These are phyloP conservation scores for Glutinoglossum americanum DNA, from an alignment of 495 filamentous ascomycete genomes.

Conservation along the genomic window DNA sequence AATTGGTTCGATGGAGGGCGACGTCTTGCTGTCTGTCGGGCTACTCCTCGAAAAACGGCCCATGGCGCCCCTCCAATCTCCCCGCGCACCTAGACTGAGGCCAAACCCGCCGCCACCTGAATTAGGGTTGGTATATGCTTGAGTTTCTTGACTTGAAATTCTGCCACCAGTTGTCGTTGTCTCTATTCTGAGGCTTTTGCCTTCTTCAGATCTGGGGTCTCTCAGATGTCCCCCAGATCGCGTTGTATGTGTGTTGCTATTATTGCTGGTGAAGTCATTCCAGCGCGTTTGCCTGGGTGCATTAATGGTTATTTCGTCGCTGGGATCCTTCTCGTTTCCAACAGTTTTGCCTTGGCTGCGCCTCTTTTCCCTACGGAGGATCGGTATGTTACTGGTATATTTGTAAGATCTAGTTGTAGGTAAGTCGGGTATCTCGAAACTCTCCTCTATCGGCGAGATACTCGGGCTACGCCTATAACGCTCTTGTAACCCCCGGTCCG, in stretches of 20 bases:
- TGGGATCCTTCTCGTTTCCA: slow-evolving; percentile 24
- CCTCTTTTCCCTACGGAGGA: neutral
- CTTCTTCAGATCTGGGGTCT: neutral
- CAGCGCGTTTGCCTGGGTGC: slow-evolving; percentile 15
- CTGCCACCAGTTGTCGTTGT: slow-evolving; percentile 12
- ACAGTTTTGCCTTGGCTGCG: neutral
- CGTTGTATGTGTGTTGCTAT: slow-evolving; percentile 16
- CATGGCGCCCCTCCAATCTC: slow-evolving; percentile 30
- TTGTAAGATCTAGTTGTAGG: neutral
- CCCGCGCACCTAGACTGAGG: slow-evolving; percentile 9
- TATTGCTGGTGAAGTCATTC: slow-evolving; percentile 27
- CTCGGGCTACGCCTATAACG: neutral
- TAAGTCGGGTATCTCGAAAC: neutral
- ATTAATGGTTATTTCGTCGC: slow-evolving; percentile 4
- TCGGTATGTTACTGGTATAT: neutral
- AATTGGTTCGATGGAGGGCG: slow-evolving; percentile 4
- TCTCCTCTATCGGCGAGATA: neutral
- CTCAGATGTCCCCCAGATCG: slow-evolving; percentile 5
- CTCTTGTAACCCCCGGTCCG: neutral
- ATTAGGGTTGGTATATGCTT: slow-evolving; percentile 12
- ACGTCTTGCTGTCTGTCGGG: slow-evolving; percentile 7
- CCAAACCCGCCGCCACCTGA: slow-evolving; percentile 4
- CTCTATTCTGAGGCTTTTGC: neutral
- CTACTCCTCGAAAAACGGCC: slow-evolving; percentile 21
- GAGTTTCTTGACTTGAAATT: slow-evolving; percentile 3